Percentiles rank a stretch among this genome's conserved stretches.
phyloP scores from a whole-genome alignment of 495 filamentous ascomycete species.

The Eremomyces bilateralis region DNA sequence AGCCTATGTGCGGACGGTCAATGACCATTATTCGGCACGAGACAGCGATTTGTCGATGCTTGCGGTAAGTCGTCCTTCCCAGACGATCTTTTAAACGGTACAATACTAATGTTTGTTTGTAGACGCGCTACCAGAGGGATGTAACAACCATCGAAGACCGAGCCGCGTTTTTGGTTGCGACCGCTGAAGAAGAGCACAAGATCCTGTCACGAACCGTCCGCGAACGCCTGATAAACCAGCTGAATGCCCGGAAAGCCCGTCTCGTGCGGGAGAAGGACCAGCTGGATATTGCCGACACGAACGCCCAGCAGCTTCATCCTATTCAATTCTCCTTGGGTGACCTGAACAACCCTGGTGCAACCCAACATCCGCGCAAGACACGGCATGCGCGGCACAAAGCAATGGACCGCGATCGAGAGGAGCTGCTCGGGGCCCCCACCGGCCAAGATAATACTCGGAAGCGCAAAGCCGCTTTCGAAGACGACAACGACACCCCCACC shows the following conservation, averaged over 20 bases:
- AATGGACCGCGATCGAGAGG: constrained; percentile 52
- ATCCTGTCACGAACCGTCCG: constrained; percentile 58
- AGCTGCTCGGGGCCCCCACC: constrained; percentile 39
- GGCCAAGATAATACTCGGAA: constrained; percentile 49
- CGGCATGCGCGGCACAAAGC: constrained; percentile 38
- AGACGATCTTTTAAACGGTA: too few relatives aligned
- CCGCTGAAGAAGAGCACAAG: constrained; percentile 64
- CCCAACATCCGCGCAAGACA: constrained; percentile 64
- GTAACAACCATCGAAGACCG: too few relatives aligned
- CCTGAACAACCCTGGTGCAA: constrained; percentile 49
- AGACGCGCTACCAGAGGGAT: too few relatives aligned
- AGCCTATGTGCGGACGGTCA: constrained; percentile 62
- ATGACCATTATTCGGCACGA: constrained; percentile 61
- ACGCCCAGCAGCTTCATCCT: constrained; percentile 72
- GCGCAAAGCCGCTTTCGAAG: constrained; percentile 47
- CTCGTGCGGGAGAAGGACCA: constrained; percentile 75
- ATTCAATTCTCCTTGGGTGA: constrained; percentile 55
- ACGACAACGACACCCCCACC: constrained; percentile 31
- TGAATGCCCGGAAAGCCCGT: constrained; percentile 51
- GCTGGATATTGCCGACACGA: constrained; percentile 71
- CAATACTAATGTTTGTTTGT: too few relatives aligned
- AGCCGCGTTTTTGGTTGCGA: constrained; percentile 39
- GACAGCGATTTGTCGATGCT: constrained; percentile 57
- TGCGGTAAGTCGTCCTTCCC: constrained; percentile 38
- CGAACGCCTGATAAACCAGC: constrained; percentile 57